Conservation (phyloP, 495 filamentous ascomycete species). For the Chaetomidium leptoderma region DNA sequence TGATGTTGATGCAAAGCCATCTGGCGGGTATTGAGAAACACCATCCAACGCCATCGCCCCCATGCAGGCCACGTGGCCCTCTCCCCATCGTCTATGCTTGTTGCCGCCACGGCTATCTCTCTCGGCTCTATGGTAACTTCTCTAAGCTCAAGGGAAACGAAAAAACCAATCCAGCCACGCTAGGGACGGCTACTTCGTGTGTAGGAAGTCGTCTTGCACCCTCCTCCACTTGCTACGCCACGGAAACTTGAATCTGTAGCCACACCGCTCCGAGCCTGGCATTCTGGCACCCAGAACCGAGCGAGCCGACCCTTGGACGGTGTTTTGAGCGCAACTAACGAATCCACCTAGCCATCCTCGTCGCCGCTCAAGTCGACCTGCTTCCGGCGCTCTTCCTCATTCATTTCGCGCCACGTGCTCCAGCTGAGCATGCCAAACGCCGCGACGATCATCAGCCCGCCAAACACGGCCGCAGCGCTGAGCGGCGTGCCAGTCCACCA, state of each 20-base stretch:
- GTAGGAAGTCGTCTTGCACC: too few relatives aligned
- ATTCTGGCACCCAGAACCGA: not conserved
- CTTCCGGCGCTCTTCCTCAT: slow-evolving; percentile 67
- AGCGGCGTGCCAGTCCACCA: slow-evolving; percentile 70
- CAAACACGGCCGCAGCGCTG: slow-evolving; percentile 66
- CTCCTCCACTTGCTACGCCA: too few relatives aligned
- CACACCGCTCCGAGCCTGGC: too few relatives aligned
- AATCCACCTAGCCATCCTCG: slow-evolving; percentile 14
- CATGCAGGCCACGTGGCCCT: not conserved
- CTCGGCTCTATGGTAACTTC: too few relatives aligned
- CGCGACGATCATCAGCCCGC: slow-evolving; percentile 79
- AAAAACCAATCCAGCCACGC: too few relatives aligned
- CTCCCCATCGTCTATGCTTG: not conserved
- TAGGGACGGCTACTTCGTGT: too few relatives aligned
- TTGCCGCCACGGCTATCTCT: not conserved
- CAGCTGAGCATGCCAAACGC: slow-evolving; percentile 84
- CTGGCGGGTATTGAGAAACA: not conserved
- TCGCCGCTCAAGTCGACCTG: slow-evolving; percentile 25
- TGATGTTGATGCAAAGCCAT: too few relatives aligned
- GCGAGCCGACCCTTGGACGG: not conserved
- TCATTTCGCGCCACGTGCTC: slow-evolving; percentile 89
- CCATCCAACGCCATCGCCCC: not conserved
- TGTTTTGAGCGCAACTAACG: not conserved
- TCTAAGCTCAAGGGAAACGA: too few relatives aligned
- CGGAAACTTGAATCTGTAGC: too few relatives aligned